Evolutionary conservation across 2,329 filamentous ascomycete genomes (phyloP).

Genomic region (Fusarium continuum): DNA sequence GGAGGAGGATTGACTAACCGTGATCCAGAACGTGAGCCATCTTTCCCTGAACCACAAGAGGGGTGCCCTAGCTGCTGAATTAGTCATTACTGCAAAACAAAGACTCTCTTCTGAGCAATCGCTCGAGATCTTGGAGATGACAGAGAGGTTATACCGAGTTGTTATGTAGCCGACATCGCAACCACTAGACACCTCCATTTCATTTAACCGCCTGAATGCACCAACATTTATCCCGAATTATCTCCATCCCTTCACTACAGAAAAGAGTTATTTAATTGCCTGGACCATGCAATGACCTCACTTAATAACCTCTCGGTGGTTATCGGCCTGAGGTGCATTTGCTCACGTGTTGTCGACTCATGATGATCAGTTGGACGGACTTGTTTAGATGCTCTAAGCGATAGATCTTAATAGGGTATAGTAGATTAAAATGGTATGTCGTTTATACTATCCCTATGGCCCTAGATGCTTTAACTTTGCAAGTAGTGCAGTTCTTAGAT

Average conservation of each 20-base stretch:
- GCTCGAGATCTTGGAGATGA: not conserved
- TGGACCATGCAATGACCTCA: not conserved
- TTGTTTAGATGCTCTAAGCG: not conserved
- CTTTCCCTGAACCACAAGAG: slow-evolving; percentile 24
- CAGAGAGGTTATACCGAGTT: not conserved
- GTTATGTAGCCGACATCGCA: not conserved
- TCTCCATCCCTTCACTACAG: not conserved
- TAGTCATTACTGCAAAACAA: not conserved
- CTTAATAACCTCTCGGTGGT: not conserved
- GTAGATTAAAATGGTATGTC: no score
- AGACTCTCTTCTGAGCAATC: not conserved
- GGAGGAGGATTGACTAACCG: not conserved
- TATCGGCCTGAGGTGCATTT: not conserved
- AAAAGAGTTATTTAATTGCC: not conserved
- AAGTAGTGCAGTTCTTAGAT: no score
- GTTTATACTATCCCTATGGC: no score
- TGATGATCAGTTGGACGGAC: not conserved
- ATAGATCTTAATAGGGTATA: no score
- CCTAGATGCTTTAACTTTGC: no score
- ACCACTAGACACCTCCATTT: not conserved
- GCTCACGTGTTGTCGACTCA: not conserved
- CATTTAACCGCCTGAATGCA: slow-evolving; percentile 9
- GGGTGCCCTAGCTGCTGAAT: not conserved
- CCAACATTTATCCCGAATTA: not conserved
- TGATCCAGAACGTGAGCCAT: slow-evolving; percentile 30